Conservation (phyloP, 1,284 basidiomycete species). For the Apiotrichum veenhuisii region DNA sequence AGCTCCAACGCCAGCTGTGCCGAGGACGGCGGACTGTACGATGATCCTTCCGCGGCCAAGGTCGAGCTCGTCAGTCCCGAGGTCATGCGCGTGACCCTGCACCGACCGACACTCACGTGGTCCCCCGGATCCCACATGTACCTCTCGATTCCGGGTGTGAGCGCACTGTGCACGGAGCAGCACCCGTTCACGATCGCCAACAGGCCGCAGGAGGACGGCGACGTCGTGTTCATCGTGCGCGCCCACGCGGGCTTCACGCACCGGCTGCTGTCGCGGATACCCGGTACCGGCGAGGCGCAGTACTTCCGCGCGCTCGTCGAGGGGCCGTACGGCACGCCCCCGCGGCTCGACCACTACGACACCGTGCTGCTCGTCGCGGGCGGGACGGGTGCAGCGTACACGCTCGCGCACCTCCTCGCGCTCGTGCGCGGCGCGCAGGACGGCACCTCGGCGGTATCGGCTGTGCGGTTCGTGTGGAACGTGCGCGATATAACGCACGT, state of each 20-base stretch:
- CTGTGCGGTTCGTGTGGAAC: conserved; percentile 40
- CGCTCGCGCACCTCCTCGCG: conserved; percentile 30
- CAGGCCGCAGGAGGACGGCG: not conserved
- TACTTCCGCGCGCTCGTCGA: conserved; percentile 24
- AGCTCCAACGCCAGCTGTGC: not conserved
- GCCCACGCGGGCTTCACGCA: conserved; percentile 33
- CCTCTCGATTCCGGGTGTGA: conserved; percentile 37
- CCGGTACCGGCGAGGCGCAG: conserved; percentile 19
- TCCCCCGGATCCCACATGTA: conserved; percentile 36
- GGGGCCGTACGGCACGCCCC: conserved; percentile 40
- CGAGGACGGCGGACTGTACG: not conserved
- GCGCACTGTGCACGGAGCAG: conserved; percentile 39
- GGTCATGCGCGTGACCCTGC: conserved; percentile 32
- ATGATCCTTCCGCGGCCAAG: not conserved
- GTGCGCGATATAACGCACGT: conserved; percentile 5
- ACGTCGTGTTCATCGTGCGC: conserved; percentile 12
- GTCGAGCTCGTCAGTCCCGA: conserved; percentile 54
- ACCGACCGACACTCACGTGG: conserved; percentile 24
- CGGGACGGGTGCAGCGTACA: conserved; percentile 43
- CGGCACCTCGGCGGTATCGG: conserved; percentile 26
- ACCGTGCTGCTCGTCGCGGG: conserved; percentile 39
- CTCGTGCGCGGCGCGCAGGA: conserved; percentile 27
- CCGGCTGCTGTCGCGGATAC: conserved; percentile 21
- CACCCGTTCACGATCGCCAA: conserved; percentile 44
- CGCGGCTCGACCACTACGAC: conserved; percentile 26